Percentiles rank a stretch among this genome's conserved stretches.
Evolutionary conservation across 2,329 filamentous ascomycete species (phyloP).

Genomic region (Claviceps africana): DNA sequence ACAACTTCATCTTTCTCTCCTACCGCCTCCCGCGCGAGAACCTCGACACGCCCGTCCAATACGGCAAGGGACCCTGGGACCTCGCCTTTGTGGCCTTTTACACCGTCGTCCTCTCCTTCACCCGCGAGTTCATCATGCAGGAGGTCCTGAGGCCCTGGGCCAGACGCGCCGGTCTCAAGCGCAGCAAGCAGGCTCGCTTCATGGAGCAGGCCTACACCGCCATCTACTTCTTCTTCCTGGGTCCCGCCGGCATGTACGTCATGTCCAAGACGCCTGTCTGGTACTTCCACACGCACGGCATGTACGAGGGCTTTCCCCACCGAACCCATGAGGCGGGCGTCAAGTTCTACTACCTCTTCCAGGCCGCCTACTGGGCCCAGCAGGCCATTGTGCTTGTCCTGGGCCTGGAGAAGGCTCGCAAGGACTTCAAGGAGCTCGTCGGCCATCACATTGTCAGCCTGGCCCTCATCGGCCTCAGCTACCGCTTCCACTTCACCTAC

Average conservation of each 20-base stretch:
- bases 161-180: conserved; percentile 52
- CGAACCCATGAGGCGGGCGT: conserved; percentile 63
- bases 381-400: conserved; percentile 79
- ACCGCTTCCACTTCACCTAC: conserved; percentile 93
- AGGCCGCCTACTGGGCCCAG: conserved; percentile 92
- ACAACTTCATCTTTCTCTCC: conserved; percentile 77
- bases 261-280: conserved; percentile 86
- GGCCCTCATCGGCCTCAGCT: conserved; percentile 69
- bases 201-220: conserved; percentile 96
- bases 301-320: conserved; percentile 85
- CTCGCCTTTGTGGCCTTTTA: conserved; percentile 83
- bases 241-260: conserved; percentile 74
- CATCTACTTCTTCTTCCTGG: conserved; percentile 73
- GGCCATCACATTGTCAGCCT: conserved; percentile 84
- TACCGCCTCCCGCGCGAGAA: conserved; percentile 51
- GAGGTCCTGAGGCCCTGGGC: conserved; percentile 68
- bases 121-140: conserved; percentile 93
- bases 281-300: conserved; percentile 86
- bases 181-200: conserved; percentile 74
- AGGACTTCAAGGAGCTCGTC: conserved; percentile 90
- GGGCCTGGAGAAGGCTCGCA: conserved; percentile 81
- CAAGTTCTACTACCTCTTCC: conserved; percentile 93
- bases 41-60: conserved; percentile 43
- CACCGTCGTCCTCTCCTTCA: conserved; percentile 78
- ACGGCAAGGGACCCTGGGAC: conserved; percentile 81